phyloP scores from a whole-genome alignment of 2,329 filamentous ascomycete species.

The Penicillium sp. region DNA sequence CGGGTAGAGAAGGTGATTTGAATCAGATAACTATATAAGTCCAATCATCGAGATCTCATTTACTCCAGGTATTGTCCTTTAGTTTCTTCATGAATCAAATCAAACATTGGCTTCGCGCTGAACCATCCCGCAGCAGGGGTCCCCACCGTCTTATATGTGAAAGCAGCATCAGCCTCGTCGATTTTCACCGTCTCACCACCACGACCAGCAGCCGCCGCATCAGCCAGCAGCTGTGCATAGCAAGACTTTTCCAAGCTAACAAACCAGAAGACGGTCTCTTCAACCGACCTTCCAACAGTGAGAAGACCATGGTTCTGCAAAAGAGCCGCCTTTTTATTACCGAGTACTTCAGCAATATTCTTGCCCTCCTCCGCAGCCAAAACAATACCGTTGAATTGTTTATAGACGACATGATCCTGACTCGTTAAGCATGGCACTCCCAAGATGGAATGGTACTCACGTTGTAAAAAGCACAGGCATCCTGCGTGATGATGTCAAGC shows the following conservation, averaged over 20 bases:
- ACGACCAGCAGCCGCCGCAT: conserved; percentile 52
- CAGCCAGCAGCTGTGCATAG: conserved; percentile 50
- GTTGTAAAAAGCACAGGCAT: conserved; percentile 45
- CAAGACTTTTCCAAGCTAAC: conserved; percentile 52
- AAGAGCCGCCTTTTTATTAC: conserved; percentile 49
- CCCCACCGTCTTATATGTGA: conserved; percentile 64
- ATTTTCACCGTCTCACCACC: conserved; percentile 64
- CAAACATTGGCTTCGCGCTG: conserved; percentile 66
- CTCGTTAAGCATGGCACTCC: neutral
- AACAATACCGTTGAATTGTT: conserved; percentile 52
- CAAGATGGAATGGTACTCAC: conserved; percentile 18
- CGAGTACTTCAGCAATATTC: conserved; percentile 48
- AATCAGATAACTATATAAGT: no score
- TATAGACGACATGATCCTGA: conserved; percentile 50
- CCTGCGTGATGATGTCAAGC: conserved; percentile 46
- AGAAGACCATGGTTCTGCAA: conserved; percentile 53
- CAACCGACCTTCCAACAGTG: conserved; percentile 48
- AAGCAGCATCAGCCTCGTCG: conserved; percentile 61
- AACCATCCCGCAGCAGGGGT: conserved; percentile 62
- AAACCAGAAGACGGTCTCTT: conserved; percentile 54
- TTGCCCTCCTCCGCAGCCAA: conserved; percentile 52
- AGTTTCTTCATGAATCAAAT: conserved; percentile 61
- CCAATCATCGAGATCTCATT: neutral
- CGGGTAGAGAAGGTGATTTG: no score
- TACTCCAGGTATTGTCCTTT: conserved; percentile 53